Evolutionary conservation across 352 stramenopile species (phyloP).

Genomic region (Globisporangium orthogonon): DNA sequence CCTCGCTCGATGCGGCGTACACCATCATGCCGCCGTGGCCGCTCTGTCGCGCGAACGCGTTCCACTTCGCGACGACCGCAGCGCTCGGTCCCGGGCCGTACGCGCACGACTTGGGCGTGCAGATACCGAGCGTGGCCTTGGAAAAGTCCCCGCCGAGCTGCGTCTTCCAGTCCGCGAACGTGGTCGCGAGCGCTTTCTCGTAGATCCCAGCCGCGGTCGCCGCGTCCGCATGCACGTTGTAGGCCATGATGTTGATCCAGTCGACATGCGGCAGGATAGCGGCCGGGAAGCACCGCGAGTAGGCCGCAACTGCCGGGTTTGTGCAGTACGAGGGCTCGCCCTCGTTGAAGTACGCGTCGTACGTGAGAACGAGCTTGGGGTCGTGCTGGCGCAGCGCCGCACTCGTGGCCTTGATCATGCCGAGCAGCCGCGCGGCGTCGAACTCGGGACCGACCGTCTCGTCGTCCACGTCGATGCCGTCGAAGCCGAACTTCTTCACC

Average conservation of each 20-base stretch:
- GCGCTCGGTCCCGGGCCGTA: constrained; percentile 61
- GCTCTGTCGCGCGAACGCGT: constrained; percentile 25
- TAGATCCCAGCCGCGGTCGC: constrained; percentile 41
- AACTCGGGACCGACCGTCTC: constrained; percentile 62
- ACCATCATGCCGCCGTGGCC: constrained; percentile 67
- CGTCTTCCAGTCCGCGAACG: constrained; percentile 44
- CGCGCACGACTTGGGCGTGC: constrained; percentile 37
- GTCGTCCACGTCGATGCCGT: constrained; percentile 70
- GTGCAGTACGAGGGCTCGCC: constrained; percentile 23
- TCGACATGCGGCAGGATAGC: constrained; percentile 47
- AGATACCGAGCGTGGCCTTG: constrained; percentile 52
- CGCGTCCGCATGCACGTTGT: constrained; percentile 58
- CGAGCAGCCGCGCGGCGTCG: constrained; percentile 35
- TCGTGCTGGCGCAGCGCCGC: constrained; percentile 27
- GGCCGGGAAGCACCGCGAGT: constrained; percentile 57
- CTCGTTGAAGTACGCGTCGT: constrained; percentile 69
- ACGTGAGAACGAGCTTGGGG: constrained; percentile 42
- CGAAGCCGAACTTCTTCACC: constrained; percentile 59
- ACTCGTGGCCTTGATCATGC: constrained; percentile 40
- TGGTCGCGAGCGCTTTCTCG: constrained; percentile 36
- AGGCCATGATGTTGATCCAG: constrained; percentile 84
- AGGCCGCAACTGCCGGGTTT: constrained; percentile 21
- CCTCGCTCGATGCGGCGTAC: constrained; percentile 58
- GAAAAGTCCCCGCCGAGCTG: constrained; percentile 41
- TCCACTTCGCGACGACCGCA: constrained; percentile 46